Evolutionary conservation across 192 early-diverging fungal species (phyloP).

Genomic region (Neocallimastix lanati): DNA sequence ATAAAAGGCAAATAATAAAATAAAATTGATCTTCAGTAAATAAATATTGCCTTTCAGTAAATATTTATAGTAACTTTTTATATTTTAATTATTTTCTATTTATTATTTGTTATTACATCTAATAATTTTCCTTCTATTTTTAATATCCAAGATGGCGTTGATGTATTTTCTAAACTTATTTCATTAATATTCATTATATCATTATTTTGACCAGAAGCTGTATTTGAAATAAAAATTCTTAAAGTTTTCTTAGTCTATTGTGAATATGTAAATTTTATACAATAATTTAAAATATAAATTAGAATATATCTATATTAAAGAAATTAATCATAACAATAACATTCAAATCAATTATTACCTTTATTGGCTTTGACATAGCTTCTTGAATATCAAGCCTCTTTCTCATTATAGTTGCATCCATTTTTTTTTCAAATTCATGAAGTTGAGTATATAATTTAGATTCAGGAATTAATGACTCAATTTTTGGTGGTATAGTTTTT

Average conservation of each 20-base stretch:
- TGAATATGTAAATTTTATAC: no score
- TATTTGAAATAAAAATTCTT: neutral
- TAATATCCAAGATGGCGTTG: neutral
- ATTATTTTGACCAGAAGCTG: neutral
- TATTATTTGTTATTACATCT: neutral
- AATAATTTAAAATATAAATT: no score
- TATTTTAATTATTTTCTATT: no score
- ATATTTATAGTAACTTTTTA: no score
- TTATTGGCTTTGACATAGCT: slow-evolving; percentile 52
- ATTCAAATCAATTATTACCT: no score
- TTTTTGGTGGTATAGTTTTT: slow-evolving; percentile 17
- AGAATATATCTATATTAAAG: no score
- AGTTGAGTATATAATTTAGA: slow-evolving; percentile 73
- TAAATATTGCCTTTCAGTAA: no score
- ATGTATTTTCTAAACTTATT: neutral
- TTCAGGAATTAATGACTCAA: slow-evolving; percentile 82
- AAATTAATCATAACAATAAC: no score
- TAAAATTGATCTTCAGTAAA: no score
- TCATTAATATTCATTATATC: neutral
- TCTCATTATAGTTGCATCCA: slow-evolving; percentile 77
- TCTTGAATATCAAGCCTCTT: slow-evolving; percentile 83
- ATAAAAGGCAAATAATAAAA: no score
- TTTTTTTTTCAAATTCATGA: slow-evolving; percentile 64
- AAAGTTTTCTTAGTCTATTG: neutral
- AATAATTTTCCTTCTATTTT: neutral